Evolutionary conservation across 2,329 filamentous ascomycete genomes (phyloP), one percentile per base, ranked within the genome.

Genomic region (Sarocladium brachiariae): DNA sequence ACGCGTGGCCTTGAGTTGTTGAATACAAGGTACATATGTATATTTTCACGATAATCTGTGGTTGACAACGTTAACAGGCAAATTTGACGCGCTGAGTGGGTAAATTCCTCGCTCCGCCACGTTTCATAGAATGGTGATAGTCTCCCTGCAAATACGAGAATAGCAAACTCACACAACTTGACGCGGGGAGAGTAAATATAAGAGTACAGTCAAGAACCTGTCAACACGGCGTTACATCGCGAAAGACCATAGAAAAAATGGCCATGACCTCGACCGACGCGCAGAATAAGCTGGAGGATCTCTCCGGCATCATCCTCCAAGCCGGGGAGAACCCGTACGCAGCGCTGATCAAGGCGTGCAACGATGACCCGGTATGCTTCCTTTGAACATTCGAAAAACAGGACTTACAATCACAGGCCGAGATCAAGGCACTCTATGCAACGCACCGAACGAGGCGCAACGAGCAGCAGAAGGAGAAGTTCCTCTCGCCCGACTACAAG

Each of bases 391-490:
- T 24, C 18, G 5, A 11, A 4, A 18, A 37, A 4, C 4, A 14
- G 7, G 16, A 25, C 23, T 50, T 18, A 35, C 39, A 11, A 18
- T 14, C 18, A 25, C 19, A 89, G 85, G 65, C 69, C 19, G 70
- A 83, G 59, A 84, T 95, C 10, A 87, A 91, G 68, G 66, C 71
- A 6, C 76, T 83, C 37, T 97, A 96, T 65, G 73, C 78, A 10
- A 75, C 73, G 1, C 92, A 97, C 63, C 84, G 92, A 48, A 77
- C 71, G 5, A 83, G 78, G 41, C 82, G 92, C 51, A 95, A 95
- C 62, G 73, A 70, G 2, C 83, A 91, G 59, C 90, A 95, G 64
- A 84, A 77, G 56, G 76, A 75, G 10, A 89, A 86, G 59, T 84
- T 96, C 53, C 75, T 95, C 3, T 75, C 83, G 2, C 55, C 74